Evolutionary conservation across 176 grass and related monocot species (phyloP).

Genomic region (Tillandsia fasciculata): DNA sequence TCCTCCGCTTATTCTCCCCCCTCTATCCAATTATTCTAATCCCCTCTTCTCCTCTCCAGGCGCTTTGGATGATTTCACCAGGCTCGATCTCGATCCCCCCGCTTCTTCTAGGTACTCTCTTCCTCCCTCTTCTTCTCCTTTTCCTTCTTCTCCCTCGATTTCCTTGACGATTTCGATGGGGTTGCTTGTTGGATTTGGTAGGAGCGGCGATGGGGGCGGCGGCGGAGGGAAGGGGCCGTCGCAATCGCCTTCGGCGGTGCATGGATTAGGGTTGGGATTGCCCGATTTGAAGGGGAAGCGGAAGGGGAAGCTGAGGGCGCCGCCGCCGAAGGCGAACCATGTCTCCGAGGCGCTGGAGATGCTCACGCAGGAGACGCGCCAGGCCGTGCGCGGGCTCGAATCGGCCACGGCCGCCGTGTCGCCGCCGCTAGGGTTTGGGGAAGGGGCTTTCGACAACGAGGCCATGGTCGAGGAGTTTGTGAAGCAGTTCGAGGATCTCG

Average conservation of each 20-base stretch:
- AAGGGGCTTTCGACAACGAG: slow-evolving; percentile 43
- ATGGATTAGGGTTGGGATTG: slow-evolving; percentile 57
- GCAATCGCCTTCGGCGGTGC: slow-evolving; percentile 7
- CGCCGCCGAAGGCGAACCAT: slow-evolving; percentile 27
- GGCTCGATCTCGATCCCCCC: slow-evolving; percentile 18
- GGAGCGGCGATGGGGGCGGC: slow-evolving; percentile 1
- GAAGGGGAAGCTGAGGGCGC: slow-evolving; percentile 42
- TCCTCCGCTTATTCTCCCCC: background rate
- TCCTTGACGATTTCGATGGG: slow-evolving; percentile 5
- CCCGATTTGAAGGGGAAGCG: slow-evolving; percentile 54
- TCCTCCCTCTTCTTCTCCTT: background rate
- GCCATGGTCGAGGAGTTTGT: slow-evolving; percentile 96
- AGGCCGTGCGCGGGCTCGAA: slow-evolving; percentile 77
- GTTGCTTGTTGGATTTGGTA: slow-evolving; percentile 4
- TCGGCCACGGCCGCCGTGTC: slow-evolving; percentile 35
- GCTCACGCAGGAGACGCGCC: slow-evolving; percentile 74
- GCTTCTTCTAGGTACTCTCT: slow-evolving; percentile 1
- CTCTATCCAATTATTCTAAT: background rate
- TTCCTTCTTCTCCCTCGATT: background rate
- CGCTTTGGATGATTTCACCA: slow-evolving; percentile 31
- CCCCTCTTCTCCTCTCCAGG: slow-evolving; percentile 15
- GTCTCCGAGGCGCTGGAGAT: slow-evolving; percentile 90
- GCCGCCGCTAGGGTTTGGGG: background rate
- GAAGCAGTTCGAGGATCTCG: slow-evolving; percentile 98
- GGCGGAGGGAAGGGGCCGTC: background rate